Conservation (phyloP, 495 filamentous ascomycete species). For the Delitschia confertaspora region DNA sequence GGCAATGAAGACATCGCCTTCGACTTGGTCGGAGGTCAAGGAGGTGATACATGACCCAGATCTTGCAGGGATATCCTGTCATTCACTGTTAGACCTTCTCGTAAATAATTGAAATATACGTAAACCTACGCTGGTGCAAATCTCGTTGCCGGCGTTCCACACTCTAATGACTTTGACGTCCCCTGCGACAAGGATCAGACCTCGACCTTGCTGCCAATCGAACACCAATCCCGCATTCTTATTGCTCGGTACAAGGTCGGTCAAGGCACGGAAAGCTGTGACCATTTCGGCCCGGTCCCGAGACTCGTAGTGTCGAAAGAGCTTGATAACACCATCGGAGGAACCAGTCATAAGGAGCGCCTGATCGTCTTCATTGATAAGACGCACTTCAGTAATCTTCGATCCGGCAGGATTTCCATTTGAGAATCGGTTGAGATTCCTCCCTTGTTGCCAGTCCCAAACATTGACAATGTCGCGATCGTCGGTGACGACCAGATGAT, state of each 20-base stretch:
- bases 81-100: neutral
- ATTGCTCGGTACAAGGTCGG: conserved; percentile 83
- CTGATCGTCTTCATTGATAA: conserved; percentile 98
- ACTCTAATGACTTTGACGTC: conserved; percentile 92
- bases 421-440: conserved; percentile 66
- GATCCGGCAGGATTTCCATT: conserved; percentile 88
- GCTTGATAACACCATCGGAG: conserved; percentile 84
- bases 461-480: conserved; percentile 76
- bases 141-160: conserved; percentile 90
- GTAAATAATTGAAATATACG: neutral
- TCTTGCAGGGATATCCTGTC: conserved; percentile 90
- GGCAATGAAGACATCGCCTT: conserved; percentile 88
- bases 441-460: conserved; percentile 81
- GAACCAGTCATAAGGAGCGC: conserved; percentile 90
- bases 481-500: conserved; percentile 89
- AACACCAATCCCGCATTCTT: conserved; percentile 92
- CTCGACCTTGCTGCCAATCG: conserved; percentile 97
- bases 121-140: conserved; percentile 62
- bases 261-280: conserved; percentile 81
- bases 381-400: conserved; percentile 85
- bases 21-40: conserved; percentile 92
- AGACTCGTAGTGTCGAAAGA: conserved; percentile 85
- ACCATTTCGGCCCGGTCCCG: conserved; percentile 71
- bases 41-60: conserved; percentile 94
- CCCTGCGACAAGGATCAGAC: conserved; percentile 84